Percentiles rank a stretch among this genome's conserved stretches.
These are phyloP conservation scores for Phytopythium oedochilum DNA, from an alignment of 352 stramenopile genomes.

Conservation along the genomic window DNA sequence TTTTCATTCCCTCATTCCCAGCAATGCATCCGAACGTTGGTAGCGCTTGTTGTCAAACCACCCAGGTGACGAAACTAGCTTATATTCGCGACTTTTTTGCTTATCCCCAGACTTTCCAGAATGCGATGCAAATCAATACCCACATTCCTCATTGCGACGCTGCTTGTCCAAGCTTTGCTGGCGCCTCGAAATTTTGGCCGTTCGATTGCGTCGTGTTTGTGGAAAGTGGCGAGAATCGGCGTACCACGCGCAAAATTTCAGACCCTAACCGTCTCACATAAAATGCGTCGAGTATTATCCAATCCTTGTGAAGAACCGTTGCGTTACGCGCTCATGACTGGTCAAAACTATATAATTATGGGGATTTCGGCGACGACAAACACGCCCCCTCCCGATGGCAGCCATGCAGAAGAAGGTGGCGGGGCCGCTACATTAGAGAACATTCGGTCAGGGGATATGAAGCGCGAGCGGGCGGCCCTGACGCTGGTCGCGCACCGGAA, in stretches of 20 bases:
- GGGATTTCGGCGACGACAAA: too few species aligned
- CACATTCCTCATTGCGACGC: neutral
- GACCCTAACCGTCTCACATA: neutral
- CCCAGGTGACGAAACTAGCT: neutral
- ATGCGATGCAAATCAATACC: neutral
- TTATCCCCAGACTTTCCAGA: too few species aligned
- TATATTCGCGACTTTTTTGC: too few species aligned
- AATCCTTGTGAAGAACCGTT: neutral
- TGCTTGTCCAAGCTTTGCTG: neutral
- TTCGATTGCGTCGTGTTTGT: neutral
- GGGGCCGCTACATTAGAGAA: neutral
- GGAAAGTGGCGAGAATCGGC: neutral
- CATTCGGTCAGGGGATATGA: constrained; percentile 20
- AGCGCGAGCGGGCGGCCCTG: constrained; percentile 35
- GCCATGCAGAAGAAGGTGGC: neutral
- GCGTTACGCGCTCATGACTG: neutral
- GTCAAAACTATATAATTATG: neutral
- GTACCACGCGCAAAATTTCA: constrained; percentile 1
- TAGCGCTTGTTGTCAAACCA: neutral
- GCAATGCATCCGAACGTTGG: too few species aligned
- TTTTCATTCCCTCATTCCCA: too few species aligned
- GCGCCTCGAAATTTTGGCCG: neutral
- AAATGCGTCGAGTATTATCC: neutral
- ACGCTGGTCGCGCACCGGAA: constrained; percentile 18
- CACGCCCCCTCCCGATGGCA: too few species aligned